phyloP scores from a whole-genome alignment of 1,284 basidiomycete species.

The Tilletia setariae region DNA sequence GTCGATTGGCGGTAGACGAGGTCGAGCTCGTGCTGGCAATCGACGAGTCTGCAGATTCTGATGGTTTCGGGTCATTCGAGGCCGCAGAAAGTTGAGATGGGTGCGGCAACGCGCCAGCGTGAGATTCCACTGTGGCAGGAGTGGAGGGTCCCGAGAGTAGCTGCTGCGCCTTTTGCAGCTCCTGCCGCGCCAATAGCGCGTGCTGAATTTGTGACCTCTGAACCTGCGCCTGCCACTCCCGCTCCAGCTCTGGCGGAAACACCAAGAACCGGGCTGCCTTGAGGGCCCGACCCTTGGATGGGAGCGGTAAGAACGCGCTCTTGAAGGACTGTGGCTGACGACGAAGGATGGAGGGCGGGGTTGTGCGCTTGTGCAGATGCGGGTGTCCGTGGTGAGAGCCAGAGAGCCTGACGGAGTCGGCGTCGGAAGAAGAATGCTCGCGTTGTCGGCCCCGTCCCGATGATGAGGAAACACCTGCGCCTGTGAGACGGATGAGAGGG shows the following conservation, averaged over 20 bases:
- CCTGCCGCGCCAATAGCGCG: background rate
- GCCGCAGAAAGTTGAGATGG: no score
- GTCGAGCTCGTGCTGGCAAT: background rate
- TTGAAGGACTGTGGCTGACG: conserved; percentile 32
- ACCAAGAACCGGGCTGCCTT: conserved; percentile 3
- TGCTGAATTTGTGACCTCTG: conserved; percentile 5
- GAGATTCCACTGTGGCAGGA: no score
- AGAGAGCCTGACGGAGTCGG: background rate
- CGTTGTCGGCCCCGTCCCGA: background rate
- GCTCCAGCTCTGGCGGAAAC: conserved; percentile 9
- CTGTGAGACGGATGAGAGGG: background rate
- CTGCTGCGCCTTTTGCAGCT: conserved; percentile 8
- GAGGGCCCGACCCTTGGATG: conserved; percentile 3
- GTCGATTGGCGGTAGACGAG: background rate
- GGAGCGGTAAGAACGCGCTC: conserved; percentile 1
- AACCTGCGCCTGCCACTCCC: conserved; percentile 5
- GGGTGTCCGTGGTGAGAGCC: background rate
- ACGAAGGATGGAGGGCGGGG: conserved; percentile 38
- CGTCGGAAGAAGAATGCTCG: background rate
- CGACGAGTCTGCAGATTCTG: background rate
- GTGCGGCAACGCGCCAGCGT: no score
- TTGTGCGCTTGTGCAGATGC: background rate
- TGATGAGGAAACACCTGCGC: no score
- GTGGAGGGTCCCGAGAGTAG: background rate
- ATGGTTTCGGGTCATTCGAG: no score